phyloP scores from a whole-genome alignment of 108 stramenopile species.

The Stephanodiscus minutulus region DNA sequence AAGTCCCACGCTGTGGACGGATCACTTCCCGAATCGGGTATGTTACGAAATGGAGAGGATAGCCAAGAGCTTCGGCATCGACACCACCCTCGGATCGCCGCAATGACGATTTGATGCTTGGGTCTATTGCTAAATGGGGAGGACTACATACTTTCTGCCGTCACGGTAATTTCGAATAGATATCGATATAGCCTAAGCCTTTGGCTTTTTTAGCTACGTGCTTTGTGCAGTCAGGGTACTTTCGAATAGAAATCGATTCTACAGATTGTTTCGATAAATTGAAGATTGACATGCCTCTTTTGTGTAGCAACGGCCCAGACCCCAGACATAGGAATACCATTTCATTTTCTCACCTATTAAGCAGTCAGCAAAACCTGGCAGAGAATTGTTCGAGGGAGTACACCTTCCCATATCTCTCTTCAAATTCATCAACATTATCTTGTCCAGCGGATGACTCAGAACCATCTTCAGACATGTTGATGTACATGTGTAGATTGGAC shows the following conservation, averaged over 20 bases:
- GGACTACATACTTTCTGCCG: too few species aligned
- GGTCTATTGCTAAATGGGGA: background rate
- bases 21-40: slow-evolving; percentile 89
- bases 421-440: background rate
- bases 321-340: too few species aligned
- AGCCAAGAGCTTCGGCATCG: slow-evolving; percentile 49
- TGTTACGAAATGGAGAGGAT: slow-evolving; percentile 62
- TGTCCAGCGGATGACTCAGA: background rate
- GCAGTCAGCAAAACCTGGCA: background rate
- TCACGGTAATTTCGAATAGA: background rate
- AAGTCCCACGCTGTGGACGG: slow-evolving; percentile 84
- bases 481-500: slow-evolving; percentile 41
- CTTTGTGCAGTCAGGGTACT: too few species aligned
- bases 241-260: too few species aligned
- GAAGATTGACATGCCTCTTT: too few species aligned
- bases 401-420: slow-evolving; percentile 5
- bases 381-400: slow-evolving; percentile 12
- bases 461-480: slow-evolving; percentile 18
- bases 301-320: too few species aligned
- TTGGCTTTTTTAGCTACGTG: too few species aligned
- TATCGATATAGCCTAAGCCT: too few species aligned
- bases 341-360: background rate
- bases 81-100: slow-evolving; percentile 9
- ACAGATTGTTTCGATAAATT: too few species aligned
- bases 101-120: background rate